Base-by-base conservation (phyloP, 345 rosid genomes). In the Eutrema yunnanense region DNA sequence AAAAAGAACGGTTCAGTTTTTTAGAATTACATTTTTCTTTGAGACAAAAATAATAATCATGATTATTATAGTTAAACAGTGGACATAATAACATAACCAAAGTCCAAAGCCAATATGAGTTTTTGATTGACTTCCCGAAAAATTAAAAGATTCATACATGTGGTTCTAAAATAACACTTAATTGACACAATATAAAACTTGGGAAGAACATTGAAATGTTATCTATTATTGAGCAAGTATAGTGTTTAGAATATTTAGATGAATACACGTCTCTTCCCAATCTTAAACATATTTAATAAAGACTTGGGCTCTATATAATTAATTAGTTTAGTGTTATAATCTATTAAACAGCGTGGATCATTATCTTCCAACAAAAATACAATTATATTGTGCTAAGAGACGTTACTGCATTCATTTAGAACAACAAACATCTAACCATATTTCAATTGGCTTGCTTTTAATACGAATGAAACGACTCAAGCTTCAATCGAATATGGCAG, bases 201-300 rank as follows among this genome's bases (percentile, higher is more conserved):
- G 26, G 50, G 52, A 29, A 62, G 38, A 62, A 29, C 52, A 62
- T n/a, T n/a, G 53, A 19, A 49, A 12, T 16, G 33, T 65, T 63
- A 47, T 47, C 16, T 9, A 34, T 62, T 53, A 72, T 63, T 63
- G 64, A 55, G 64, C 64, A 44, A 63, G 30, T 55, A 16, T 16
- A 43, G 48, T 34, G 9, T 54, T 63, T 53, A 62, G 11, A 62
- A 63, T 36, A 42, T 52, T 43, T 7, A 62, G 46, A 62, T 51
- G 33, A 16, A 30, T 3, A 30, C 34, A 3, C 36, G 47, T 32
- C 60, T 6, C 49, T 14, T 40, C 13, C 14, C 29, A 27, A 9
- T 26, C 37, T 11, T 19, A 12, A 2, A 36, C 3, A 9, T 44
- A 58, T 4, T 9, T 61, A 11, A 16, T 32, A 51, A 50, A 62